These are phyloP conservation scores for Backusella tuberculispora DNA, from an alignment of 192 early-diverging fungal genomes.

Conservation along the genomic window DNA sequence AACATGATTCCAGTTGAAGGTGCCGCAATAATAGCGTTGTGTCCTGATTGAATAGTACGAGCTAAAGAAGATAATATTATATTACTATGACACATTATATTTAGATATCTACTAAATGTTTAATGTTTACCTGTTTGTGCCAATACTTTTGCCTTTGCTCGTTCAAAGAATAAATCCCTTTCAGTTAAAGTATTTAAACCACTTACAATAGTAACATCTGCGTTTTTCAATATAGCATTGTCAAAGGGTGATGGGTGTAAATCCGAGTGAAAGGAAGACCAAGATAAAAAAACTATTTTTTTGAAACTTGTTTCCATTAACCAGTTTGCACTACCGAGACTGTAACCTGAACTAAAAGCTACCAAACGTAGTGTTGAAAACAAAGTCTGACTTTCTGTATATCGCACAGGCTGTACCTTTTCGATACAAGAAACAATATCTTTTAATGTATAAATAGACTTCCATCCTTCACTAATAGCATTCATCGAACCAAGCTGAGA, in stretches of 20 bases:
- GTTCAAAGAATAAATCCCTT: conserved; percentile 35
- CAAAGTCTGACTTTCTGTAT: conserved; percentile 45
- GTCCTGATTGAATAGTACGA: conserved; percentile 46
- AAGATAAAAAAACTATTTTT: conserved; percentile 52
- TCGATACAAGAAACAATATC: conserved; percentile 62
- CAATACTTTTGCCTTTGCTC: conserved; percentile 42
- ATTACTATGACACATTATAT: not conserved
- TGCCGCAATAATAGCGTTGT: conserved; percentile 73
- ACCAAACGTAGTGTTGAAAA: conserved; percentile 42
- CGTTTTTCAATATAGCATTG: conserved; percentile 44
- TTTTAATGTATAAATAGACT: conserved; percentile 56
- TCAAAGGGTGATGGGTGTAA: conserved; percentile 58
- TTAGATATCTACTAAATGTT: not conserved
- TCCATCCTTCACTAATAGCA: conserved; percentile 32
- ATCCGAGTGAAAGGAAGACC: conserved; percentile 46
- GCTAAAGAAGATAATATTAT: conserved; percentile 17
- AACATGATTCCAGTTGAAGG: conserved; percentile 72
- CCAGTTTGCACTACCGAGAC: conserved; percentile 78
- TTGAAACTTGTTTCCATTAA: conserved; percentile 64
- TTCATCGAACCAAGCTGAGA: not conserved
- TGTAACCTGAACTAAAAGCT: conserved; percentile 75
- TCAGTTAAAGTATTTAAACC: conserved; percentile 43
- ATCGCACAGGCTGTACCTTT: conserved; percentile 64
- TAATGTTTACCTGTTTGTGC: conserved; percentile 39
- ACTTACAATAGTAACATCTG: conserved; percentile 46